These are phyloP conservation scores for Starmerella apis DNA, from an alignment of 805 yeast genomes.

Conservation along the genomic window DNA sequence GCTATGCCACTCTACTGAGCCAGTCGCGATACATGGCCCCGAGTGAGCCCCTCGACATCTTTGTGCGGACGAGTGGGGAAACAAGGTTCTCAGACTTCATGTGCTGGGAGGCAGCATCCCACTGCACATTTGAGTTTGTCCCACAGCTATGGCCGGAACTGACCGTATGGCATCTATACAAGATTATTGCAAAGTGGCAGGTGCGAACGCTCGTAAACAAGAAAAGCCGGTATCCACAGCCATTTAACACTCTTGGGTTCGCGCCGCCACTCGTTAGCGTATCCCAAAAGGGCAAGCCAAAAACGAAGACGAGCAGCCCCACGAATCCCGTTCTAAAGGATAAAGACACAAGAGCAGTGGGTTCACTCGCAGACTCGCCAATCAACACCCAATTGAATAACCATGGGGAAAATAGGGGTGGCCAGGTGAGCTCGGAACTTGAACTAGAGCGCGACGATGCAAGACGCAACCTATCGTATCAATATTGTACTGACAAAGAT, in stretches of 20 bases:
- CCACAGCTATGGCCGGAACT: constrained; percentile 88
- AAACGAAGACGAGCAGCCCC: not conserved
- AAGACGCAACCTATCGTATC: no score
- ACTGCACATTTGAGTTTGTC: constrained; percentile 62
- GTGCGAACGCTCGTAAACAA: not conserved
- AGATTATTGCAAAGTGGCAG: constrained; percentile 67
- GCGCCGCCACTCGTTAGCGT: constrained; percentile 26
- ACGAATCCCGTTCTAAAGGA: no score
- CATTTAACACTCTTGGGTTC: constrained; percentile 11
- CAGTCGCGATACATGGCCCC: constrained; percentile 54
- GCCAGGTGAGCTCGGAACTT: no score
- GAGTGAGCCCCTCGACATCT: constrained; percentile 67
- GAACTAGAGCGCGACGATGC: no score
- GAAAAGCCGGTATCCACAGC: not conserved
- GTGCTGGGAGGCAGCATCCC: constrained; percentile 63
- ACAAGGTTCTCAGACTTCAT: constrained; percentile 78
- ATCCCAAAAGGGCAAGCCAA: not conserved
- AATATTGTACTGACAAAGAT: no score
- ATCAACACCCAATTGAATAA: no score
- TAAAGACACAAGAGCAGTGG: not conserved
- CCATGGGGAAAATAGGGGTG: no score
- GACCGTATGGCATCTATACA: constrained; percentile 56
- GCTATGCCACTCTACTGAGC: not conserved
- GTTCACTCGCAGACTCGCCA: no score
- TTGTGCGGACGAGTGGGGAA: constrained; percentile 85